Evolutionary conservation across 1,284 basidiomycete genomes (phyloP).

Genomic region (Paramarasmius palmivorus): DNA sequence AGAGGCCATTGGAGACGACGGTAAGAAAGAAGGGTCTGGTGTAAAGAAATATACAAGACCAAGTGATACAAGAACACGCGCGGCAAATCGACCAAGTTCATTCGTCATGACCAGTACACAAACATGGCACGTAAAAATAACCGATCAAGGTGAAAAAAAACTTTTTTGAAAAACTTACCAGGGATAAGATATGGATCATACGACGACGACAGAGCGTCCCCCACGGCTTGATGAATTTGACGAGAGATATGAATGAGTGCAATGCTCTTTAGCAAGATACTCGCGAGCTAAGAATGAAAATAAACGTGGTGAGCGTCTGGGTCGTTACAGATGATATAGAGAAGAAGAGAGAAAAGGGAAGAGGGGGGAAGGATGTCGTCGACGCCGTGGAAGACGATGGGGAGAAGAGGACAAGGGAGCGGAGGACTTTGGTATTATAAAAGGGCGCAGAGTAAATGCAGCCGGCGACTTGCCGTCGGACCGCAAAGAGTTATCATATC

Average conservation of each 20-base stretch:
- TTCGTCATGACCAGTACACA: conserved; percentile 2
- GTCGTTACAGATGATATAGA: conserved; percentile 18
- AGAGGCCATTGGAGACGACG: conserved; percentile 13
- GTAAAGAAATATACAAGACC: neutral
- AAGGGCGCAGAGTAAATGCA: conserved; percentile 11
- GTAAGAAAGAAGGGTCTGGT: conserved; percentile 9
- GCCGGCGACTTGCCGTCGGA: neutral
- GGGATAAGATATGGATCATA: conserved; percentile 35
- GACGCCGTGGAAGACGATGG: conserved; percentile 24
- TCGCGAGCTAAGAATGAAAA: conserved; percentile 13
- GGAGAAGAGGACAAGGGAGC: conserved; percentile 24
- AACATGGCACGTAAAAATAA: conserved; percentile 8
- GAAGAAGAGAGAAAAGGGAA: conserved; percentile 32
- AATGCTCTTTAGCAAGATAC: neutral
- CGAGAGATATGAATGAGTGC: conserved; percentile 10
- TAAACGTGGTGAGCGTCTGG: conserved; percentile 45
- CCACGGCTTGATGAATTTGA: conserved; percentile 31
- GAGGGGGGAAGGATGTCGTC: conserved; percentile 28
- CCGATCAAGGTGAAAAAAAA: conserved; percentile 17
- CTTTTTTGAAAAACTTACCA: conserved; percentile 33
- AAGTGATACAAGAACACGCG: conserved; percentile 13
- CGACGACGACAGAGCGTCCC: conserved; percentile 27
- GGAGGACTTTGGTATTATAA: conserved; percentile 15
- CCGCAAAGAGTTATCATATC: conserved; percentile 2
- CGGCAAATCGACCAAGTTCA: conserved; percentile 14